Evolutionary conservation across 257 asterid genomes (phyloP), one percentile per base, ranked within the genome.

Genomic region (Fraxinus excelsior): DNA sequence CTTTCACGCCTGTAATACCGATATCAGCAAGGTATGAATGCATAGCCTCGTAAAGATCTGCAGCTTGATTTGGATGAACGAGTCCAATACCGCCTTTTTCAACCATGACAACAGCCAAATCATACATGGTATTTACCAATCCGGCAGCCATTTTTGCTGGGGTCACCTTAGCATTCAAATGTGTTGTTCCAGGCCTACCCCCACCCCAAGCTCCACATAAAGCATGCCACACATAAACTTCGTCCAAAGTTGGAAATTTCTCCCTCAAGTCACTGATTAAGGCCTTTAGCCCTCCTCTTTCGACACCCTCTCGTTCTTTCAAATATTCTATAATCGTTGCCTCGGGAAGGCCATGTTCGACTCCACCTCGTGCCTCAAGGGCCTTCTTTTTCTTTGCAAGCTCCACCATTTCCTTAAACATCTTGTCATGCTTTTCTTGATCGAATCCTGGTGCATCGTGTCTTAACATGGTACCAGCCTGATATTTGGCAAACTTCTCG

Each of bases 131-230:
- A 9, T 69, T 81, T 44, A 80, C 87, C 68, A 83, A 77, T 18
- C 86, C 87, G 0, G 84, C 78, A 0, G 82, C 51, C 82, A 80
- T 7, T 29, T 85, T 85, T 2, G 87, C 86, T 0, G 35, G 60
- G 16, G 82, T 73, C 35, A 86, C 82, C 76, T 75, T 82, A 60
- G 80, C 58, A 35, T 77, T 75, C 71, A 86, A 77, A 28, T 74
- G 81, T 35, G 87, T 85, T 7, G 84, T 40, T 2, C 84, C 86
- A 0, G 86, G 91, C 84, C 88, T 82, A 21, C 85, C 83, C 6
- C 88, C 91, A 32, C 91, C 89, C 89, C 91, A 85, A 2, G 85
- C 87, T 7, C 91, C 88, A 58, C 90, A 87, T 31, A 87, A 35
- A 5, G 90, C 88, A 38, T 86, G 90, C 90, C 90, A 87, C 8